A percentile compares a stretch with the other conserved stretches of the same genome.
Evolutionary conservation across 2,329 filamentous ascomycete genomes (phyloP).

Genomic region (Bipolaris zeicola): DNA sequence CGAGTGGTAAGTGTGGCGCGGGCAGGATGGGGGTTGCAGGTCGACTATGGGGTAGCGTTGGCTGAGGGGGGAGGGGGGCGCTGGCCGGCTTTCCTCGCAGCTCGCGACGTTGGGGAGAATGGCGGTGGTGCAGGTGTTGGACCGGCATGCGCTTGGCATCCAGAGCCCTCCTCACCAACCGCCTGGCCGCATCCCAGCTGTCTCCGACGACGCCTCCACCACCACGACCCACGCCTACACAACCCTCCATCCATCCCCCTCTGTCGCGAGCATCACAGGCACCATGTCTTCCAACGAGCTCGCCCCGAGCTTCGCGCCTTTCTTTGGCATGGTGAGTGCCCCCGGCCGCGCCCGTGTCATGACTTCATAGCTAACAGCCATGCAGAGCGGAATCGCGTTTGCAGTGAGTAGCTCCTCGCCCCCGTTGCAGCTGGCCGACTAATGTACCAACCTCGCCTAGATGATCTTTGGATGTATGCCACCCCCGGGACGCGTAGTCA

Average conservation of each 20-base stretch:
- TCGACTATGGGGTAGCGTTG: conserved; percentile 7
- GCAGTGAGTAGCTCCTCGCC: conserved; percentile 55
- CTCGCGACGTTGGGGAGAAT: conserved; percentile 20
- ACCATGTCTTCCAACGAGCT: conserved; percentile 32
- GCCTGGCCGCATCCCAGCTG: conserved; percentile 9
- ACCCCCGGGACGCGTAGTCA: conserved; percentile 1
- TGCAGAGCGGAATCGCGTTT: conserved; percentile 74
- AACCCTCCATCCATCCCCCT: conserved; percentile 4
- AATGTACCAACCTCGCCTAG: conserved; percentile 38
- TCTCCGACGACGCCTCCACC: conserved; percentile 12
- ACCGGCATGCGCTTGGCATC: conserved; percentile 15
- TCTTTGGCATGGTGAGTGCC: conserved; percentile 80
- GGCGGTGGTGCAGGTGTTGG: conserved; percentile 17
- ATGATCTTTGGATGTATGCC: conserved; percentile 83
- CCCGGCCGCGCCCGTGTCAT: conserved; percentile 12
- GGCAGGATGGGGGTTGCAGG: conserved; percentile 12
- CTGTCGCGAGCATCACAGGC: conserved; percentile 6
- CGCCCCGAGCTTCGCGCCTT: conserved; percentile 82
- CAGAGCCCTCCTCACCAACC: conserved; percentile 10
- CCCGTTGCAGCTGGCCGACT: conserved; percentile 20
- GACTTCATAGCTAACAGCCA: conserved; percentile 45
- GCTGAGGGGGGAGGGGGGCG: conserved; percentile 11
- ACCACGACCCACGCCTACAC: conserved; percentile 4
- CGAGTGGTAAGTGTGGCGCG: conserved; percentile 5
- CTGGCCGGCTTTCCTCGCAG: conserved; percentile 15